Percentiles rank a stretch among this genome's conserved stretches.
Conservation (phyloP, 495 filamentous ascomycete species). For the Hypoxylon rickii region DNA sequence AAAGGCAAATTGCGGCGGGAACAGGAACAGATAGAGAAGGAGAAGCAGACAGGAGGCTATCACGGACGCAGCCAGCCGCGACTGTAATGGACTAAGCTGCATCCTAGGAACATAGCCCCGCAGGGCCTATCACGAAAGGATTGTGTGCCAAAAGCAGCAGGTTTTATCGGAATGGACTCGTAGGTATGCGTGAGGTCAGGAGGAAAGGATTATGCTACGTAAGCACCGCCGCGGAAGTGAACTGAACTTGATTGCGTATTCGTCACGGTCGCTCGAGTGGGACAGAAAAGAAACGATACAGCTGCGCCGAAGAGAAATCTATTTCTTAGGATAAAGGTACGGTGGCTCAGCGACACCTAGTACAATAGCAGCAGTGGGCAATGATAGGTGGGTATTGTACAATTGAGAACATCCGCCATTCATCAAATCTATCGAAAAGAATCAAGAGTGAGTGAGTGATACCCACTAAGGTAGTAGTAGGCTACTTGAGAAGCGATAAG, state of each 20-base stretch:
- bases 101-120: constrained; percentile 53
- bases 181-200: constrained; percentile 1
- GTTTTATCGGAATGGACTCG: constrained; percentile 1
- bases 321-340: no score
- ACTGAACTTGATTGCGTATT: constrained; percentile 4
- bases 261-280: no score
- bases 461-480: no score
- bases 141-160: constrained; percentile 15
- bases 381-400: no score
- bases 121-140: constrained; percentile 33
- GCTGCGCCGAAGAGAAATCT: no score
- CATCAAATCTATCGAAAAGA: no score
- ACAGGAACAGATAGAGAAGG: constrained; percentile 59
- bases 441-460: no score
- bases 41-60: constrained; percentile 59
- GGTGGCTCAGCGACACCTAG: no score
- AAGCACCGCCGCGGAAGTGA: constrained; percentile 10
- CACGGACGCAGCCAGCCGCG: constrained; percentile 68
- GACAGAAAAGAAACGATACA: no score
- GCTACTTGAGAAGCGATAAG: no score
- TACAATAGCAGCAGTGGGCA: no score
- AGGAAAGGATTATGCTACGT: constrained; percentile 25
- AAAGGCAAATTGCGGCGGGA: constrained; percentile 60
- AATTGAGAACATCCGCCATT: no score
- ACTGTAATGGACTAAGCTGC: constrained; percentile 70